A percentile compares a stretch with the other conserved stretches of the same genome.
phyloP scores from a whole-genome alignment of 768 basidiomycete genomes.

The Amanita subjunquillea region DNA sequence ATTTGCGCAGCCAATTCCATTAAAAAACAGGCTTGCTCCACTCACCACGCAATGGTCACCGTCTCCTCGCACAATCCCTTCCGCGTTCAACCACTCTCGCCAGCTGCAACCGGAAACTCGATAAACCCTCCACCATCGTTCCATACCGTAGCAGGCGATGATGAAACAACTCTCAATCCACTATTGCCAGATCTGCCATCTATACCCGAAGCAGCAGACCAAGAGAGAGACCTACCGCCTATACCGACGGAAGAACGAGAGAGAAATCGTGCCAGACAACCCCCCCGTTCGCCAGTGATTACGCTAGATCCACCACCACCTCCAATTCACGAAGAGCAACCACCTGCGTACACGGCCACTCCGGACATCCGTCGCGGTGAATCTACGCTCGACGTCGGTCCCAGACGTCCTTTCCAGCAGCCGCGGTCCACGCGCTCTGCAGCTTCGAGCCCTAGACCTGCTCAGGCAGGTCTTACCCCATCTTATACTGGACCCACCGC shows the following conservation, averaged over 20 bases:
- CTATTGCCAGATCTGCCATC: background rate
- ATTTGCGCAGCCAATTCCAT: too few species aligned
- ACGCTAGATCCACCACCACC: background rate
- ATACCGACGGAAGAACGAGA: background rate
- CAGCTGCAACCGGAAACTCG: slow-evolving; percentile 17
- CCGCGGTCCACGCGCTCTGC: background rate
- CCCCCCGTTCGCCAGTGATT: slow-evolving; percentile 1
- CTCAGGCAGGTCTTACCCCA: background rate
- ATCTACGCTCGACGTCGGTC: slow-evolving; percentile 52
- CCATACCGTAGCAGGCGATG: background rate
- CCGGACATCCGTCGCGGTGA: slow-evolving; percentile 50
- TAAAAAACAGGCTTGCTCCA: too few species aligned
- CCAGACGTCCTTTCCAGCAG: slow-evolving; percentile 50
- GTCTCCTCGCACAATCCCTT: slow-evolving; percentile 21
- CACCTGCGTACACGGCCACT: slow-evolving; percentile 59
- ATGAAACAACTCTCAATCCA: background rate
- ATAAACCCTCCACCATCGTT: background rate
- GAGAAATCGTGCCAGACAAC: background rate
- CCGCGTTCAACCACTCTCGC: slow-evolving; percentile 17
- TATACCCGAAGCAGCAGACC: background rate
- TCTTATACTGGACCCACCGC: background rate
- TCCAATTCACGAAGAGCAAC: slow-evolving; percentile 12
- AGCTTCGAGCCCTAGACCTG: background rate
- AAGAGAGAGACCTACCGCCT: slow-evolving; percentile 4
- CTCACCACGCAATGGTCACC: too few species aligned